Evolutionary conservation across 1,284 basidiomycete genomes (phyloP).

Genomic region (Ustilago bromivora): DNA sequence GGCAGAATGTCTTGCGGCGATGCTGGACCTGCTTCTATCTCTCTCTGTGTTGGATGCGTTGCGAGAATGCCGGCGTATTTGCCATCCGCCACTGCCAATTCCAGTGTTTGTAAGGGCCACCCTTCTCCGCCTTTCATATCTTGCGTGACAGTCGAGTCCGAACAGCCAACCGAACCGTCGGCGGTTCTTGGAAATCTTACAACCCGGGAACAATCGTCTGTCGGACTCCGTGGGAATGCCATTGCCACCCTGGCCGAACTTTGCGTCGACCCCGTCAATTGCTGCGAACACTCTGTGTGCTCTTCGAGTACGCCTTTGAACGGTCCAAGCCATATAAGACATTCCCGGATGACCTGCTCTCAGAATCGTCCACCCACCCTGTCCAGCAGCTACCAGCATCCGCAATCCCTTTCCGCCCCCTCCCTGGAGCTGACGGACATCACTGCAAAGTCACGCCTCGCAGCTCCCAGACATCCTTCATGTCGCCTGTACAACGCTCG

Average conservation of each 20-base stretch:
- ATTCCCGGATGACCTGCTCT: background rate
- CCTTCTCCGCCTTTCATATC: background rate
- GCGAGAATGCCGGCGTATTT: background rate
- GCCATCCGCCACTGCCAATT: no score
- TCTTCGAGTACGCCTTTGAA: background rate
- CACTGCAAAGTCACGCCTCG: background rate
- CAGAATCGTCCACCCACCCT: background rate
- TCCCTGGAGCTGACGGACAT: background rate
- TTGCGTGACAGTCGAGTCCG: background rate
- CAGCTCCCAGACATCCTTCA: background rate
- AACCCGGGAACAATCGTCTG: background rate
- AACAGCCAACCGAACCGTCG: background rate
- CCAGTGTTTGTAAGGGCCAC: no score
- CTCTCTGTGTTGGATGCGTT: background rate
- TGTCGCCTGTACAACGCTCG: conserved; percentile 15
- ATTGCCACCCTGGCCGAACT: background rate
- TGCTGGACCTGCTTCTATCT: background rate
- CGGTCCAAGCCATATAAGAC: background rate
- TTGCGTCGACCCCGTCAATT: background rate
- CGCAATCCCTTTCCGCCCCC: background rate
- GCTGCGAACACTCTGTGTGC: background rate
- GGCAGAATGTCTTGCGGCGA: background rate
- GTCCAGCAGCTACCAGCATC: background rate
- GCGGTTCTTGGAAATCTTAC: background rate
- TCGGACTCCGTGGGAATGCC: background rate